phyloP scores from a whole-genome alignment of 2,329 filamentous ascomycete genomes.

The Monosporascus sp. region DNA sequence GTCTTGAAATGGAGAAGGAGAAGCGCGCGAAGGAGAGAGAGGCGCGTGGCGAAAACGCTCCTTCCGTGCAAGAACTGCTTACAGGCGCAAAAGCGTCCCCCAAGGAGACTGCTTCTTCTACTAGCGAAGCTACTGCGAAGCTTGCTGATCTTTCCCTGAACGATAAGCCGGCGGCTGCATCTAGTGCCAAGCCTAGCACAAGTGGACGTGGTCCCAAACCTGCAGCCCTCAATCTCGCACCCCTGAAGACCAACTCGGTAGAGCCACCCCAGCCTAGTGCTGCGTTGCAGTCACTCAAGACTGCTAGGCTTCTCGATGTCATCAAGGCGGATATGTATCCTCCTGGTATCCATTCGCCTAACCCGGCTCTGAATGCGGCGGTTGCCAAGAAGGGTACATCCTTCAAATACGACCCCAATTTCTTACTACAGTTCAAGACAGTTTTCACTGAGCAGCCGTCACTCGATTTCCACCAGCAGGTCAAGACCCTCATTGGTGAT shows the following conservation, averaged over 20 bases:
- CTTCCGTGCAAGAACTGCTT: slow-evolving; percentile 43
- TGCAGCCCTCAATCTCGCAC: slow-evolving; percentile 78
- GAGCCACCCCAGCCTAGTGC: slow-evolving; percentile 92
- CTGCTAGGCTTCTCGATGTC: slow-evolving; percentile 79
- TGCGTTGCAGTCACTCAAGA: slow-evolving; percentile 87
- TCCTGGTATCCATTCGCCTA: slow-evolving; percentile 77
- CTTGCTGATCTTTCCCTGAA: slow-evolving; percentile 46
- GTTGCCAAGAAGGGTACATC: slow-evolving; percentile 73
- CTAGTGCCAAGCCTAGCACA: slow-evolving; percentile 44
- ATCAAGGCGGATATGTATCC: slow-evolving; percentile 79
- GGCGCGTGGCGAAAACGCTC: slow-evolving; percentile 37
- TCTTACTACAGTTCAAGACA: slow-evolving; percentile 91
- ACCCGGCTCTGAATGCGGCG: slow-evolving; percentile 80
- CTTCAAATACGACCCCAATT: slow-evolving; percentile 93
- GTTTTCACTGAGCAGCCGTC: slow-evolving; percentile 97
- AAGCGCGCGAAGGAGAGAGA: slow-evolving; percentile 50
- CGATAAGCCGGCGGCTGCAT: slow-evolving; percentile 47
- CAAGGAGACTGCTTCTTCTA: slow-evolving; percentile 30
- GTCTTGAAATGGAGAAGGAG: slow-evolving; percentile 61
- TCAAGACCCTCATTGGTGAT: slow-evolving; percentile 83
- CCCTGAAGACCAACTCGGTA: slow-evolving; percentile 74
- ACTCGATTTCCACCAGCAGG: slow-evolving; percentile 83
- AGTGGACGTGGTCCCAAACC: slow-evolving; percentile 65
- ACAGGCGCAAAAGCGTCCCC: slow-evolving; percentile 34
- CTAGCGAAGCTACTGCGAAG: slow-evolving; percentile 41